These are phyloP conservation scores for Chalciporus sp. DNA, from an alignment of 1,284 basidiomycete genomes.

Conservation along the genomic window DNA sequence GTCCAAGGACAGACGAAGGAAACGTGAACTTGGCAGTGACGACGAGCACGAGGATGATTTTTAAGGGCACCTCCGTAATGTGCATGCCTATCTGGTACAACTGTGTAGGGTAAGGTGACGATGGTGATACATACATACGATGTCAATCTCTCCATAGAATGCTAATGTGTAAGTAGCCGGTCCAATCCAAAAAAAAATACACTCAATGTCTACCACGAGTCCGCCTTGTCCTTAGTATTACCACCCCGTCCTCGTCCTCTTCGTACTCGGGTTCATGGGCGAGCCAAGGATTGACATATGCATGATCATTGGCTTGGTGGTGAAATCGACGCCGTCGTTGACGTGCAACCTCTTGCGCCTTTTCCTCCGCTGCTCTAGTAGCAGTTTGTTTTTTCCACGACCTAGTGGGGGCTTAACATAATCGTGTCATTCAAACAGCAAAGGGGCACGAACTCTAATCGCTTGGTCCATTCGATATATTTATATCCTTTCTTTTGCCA, in stretches of 20 bases:
- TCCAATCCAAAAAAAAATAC: neutral
- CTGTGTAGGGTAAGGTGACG: neutral
- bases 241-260: neutral
- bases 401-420: constrained; percentile 14
- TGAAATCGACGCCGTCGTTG: constrained; percentile 14
- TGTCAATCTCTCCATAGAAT: neutral
- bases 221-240: neutral
- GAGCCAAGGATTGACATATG: constrained; percentile 7
- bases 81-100: neutral
- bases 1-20: constrained; percentile 20
- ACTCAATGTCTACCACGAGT: constrained; percentile 17
- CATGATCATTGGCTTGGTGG: constrained; percentile 12
- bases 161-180: neutral
- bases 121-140: neutral
- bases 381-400: constrained; percentile 29
- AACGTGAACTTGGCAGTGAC: constrained; percentile 23
- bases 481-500: constrained; percentile 49
- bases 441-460: constrained; percentile 44
- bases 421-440: neutral
- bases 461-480: constrained; percentile 45
- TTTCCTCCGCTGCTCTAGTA: constrained; percentile 20
- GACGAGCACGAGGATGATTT: constrained; percentile 33
- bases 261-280: constrained; percentile 3
- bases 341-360: constrained; percentile 13
- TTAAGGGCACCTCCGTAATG: constrained; percentile 11